A percentile compares a stretch with the other conserved stretches of the same genome.
These are phyloP conservation scores for Haplosporangium gracile DNA, from an alignment of 192 early-diverging fungal genomes.

Conservation along the genomic window DNA sequence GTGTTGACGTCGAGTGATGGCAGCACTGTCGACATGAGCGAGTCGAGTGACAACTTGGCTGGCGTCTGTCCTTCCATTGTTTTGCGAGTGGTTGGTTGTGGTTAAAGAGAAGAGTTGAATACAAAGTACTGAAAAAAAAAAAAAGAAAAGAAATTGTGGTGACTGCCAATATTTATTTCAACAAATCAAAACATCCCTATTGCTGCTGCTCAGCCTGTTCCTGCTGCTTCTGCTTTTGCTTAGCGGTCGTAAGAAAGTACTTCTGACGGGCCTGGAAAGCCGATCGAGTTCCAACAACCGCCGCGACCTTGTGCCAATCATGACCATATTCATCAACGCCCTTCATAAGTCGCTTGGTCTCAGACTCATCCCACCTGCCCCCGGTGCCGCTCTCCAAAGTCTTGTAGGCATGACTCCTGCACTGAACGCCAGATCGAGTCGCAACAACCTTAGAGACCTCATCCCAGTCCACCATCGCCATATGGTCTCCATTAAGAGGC, in stretches of 20 bases:
- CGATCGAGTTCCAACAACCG: background rate
- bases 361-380: slow-evolving; percentile 3
- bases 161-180: background rate
- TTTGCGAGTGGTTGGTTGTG: background rate
- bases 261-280: slow-evolving; percentile 21
- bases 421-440: slow-evolving; percentile 18
- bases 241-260: background rate
- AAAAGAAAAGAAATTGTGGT: slow-evolving; percentile 3
- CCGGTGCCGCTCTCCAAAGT: background rate
- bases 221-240: background rate
- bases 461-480: slow-evolving; percentile 3
- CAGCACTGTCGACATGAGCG: slow-evolving; percentile 35
- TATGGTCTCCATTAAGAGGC: background rate
- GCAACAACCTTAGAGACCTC: background rate
- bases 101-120: background rate
- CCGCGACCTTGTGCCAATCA: slow-evolving; percentile 17
- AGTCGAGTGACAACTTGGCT: slow-evolving; percentile 37
- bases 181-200: background rate
- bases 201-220: background rate
- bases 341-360: background rate
- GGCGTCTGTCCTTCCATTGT: slow-evolving; percentile 2
- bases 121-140: background rate
- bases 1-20: slow-evolving; percentile 20
- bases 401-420: slow-evolving; percentile 19
- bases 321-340: background rate